Base-by-base conservation (phyloP, 2,329 filamentous ascomycete genomes). In the Alternaria arbusti region DNA sequence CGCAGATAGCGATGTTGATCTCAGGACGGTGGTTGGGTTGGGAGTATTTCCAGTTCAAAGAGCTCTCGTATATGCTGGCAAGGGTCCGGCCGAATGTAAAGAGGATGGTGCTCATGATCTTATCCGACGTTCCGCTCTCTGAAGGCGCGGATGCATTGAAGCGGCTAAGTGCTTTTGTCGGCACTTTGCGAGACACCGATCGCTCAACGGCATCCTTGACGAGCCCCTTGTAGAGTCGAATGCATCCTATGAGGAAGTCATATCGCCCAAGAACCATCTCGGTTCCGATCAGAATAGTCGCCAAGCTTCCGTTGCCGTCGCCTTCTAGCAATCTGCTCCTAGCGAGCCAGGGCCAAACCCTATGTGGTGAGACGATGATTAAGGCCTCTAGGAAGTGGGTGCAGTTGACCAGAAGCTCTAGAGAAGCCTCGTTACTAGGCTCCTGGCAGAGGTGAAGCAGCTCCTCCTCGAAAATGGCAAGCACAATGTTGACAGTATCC, bases 281-380 rank as follows among this genome's bases (percentile, higher is more conserved):
- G 4, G 94, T 87, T 23, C 89, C 90, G n/a, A 92, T 92, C 3
- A 96, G 87, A 55, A 98, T 89, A 54, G 89, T 89, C 43, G 90
- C 88, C 64, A 99, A 86, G 64, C 91, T 90, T 11, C 93, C 90
- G 66, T 90, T 90, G 10, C 92, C 90, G 69, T 93, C 90, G 6
- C 89, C 87, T 70, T 91, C 91, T 49, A 99, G 84, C 17, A 99
- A 83, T 66, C 90, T 89, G 77, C 93, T 96, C 61, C 93, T 89
- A 4, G 90, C 89, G 72, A 99, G 86, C 77, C 95, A 92, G 4
- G 95, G 94, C 94, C 96, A 98, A 6, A 97, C 89, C 63, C 94
- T 87, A 60, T 91, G 91, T 0, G 96, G 95, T 55, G 91, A 88
- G n/a, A 91, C 71, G 10, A 86, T 85, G 25, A 96, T 80, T 17